Evolutionary conservation across 352 stramenopile genomes (phyloP).

Genomic region (Blastocystis sp.): DNA sequence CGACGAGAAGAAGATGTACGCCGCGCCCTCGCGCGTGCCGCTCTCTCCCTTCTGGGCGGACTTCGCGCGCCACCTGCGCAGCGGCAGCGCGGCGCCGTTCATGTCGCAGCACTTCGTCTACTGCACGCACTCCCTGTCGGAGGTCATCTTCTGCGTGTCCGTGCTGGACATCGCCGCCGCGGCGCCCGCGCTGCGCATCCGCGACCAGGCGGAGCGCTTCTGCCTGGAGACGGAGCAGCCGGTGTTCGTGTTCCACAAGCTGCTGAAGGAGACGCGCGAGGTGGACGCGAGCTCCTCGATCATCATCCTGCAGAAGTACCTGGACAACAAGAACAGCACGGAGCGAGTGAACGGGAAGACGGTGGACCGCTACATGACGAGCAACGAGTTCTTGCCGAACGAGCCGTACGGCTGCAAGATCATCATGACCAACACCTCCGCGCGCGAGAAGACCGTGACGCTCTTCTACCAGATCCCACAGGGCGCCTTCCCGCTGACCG

Average conservation of each 20-base stretch:
- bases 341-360: slow-evolving; percentile 38
- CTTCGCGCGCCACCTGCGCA: slow-evolving; percentile 74
- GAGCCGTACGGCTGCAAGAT: slow-evolving; percentile 75
- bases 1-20: slow-evolving; percentile 43
- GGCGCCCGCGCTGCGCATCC: background rate
- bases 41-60: slow-evolving; percentile 76
- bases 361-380: slow-evolving; percentile 66
- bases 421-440: slow-evolving; percentile 76
- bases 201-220: background rate
- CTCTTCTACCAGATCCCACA: slow-evolving; percentile 78
- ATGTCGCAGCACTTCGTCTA: slow-evolving; percentile 77
- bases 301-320: slow-evolving; percentile 75
- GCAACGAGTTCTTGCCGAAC: slow-evolving; percentile 75
- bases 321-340: slow-evolving; percentile 70
- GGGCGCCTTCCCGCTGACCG: slow-evolving; percentile 74
- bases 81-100: slow-evolving; percentile 70
- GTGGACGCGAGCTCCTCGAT: slow-evolving; percentile 65
- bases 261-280: slow-evolving; percentile 72
- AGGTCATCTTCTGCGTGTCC: slow-evolving; percentile 76
- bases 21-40: background rate
- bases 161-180: slow-evolving; percentile 74
- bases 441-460: slow-evolving; percentile 72
- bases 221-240: slow-evolving; percentile 65
- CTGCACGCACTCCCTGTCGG: slow-evolving; percentile 73
- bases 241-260: slow-evolving; percentile 75